phyloP scores from a whole-genome alignment of 768 basidiomycete genomes.

The Hydnum rufescens region DNA sequence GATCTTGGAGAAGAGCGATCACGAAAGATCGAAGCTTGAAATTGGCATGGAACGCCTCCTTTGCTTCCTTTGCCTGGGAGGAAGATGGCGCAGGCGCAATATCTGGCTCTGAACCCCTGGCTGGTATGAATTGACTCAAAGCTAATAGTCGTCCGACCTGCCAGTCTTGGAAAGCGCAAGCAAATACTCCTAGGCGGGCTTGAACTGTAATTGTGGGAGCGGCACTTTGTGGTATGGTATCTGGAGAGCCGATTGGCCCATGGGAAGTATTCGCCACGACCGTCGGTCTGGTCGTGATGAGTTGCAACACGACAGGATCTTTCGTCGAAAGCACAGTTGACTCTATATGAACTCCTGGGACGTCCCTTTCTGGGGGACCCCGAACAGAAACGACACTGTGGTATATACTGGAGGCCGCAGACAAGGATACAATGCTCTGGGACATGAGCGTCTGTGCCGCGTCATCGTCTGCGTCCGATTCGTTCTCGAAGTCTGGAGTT shows the following conservation, averaged over 20 bases:
- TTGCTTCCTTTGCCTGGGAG: too few relatives aligned
- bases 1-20: too few relatives aligned
- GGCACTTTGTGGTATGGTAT: too few relatives aligned
- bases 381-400: slow-evolving; percentile 42
- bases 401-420: slow-evolving; percentile 47
- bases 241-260: too few relatives aligned
- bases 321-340: not conserved
- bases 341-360: not conserved
- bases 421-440: slow-evolving; percentile 48
- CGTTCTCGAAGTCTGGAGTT: not conserved
- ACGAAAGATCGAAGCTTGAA: too few relatives aligned
- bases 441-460: slow-evolving; percentile 35
- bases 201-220: too few relatives aligned
- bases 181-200: slow-evolving; percentile 26
- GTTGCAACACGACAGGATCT: not conserved
- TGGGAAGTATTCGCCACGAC: slow-evolving; percentile 27
- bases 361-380: slow-evolving; percentile 6
- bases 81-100: too few relatives aligned
- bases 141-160: slow-evolving; percentile 34
- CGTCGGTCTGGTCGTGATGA: slow-evolving; percentile 3
- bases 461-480: slow-evolving; percentile 10
- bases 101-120: too few relatives aligned
- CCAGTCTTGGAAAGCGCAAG: slow-evolving; percentile 34
- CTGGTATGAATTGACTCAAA: slow-evolving; percentile 7
- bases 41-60: too few relatives aligned